phyloP scores from a whole-genome alignment of 768 basidiomycete species.

The Daedaleopsis sinensis region DNA sequence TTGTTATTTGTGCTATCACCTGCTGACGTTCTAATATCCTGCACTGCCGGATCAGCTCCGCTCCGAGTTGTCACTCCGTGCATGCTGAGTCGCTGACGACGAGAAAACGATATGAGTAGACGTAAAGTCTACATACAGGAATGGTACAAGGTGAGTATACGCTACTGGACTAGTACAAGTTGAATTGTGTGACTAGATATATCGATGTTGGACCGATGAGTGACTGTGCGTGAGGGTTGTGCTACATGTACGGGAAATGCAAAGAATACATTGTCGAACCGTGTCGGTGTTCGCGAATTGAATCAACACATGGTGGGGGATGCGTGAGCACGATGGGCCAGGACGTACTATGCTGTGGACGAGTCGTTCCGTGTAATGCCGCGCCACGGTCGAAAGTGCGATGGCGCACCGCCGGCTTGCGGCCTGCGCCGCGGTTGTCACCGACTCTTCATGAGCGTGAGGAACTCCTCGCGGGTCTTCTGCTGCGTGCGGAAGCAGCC shows the following conservation, averaged over 20 bases:
- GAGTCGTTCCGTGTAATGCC: too few relatives aligned
- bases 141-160: conserved; percentile 13
- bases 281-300: conserved; percentile 44
- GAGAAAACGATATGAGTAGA: too few relatives aligned
- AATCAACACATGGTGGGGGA: conserved; percentile 38
- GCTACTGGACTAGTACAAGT: conserved; percentile 19
- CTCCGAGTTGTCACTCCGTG: too few relatives aligned
- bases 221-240: neutral
- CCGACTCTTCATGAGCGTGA: conserved; percentile 73
- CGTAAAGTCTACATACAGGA: neutral
- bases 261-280: conserved; percentile 27
- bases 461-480: conserved; percentile 97
- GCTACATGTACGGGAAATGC: neutral
- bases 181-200: conserved; percentile 23
- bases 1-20: conserved; percentile 2
- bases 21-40: conserved; percentile 5
- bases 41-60: neutral
- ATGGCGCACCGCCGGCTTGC: too few relatives aligned
- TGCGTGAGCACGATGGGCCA: neutral
- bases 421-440: neutral
- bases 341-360: neutral
- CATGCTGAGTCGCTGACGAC: too few relatives aligned
- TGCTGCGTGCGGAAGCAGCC: conserved; percentile 99
- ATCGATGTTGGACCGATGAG: conserved; percentile 19
- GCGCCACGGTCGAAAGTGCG: too few relatives aligned